Evolutionary conservation across 2,329 filamentous ascomycete species (phyloP), one percentile per base, ranked within the genome.

Genomic region (Penicillium sp.): DNA sequence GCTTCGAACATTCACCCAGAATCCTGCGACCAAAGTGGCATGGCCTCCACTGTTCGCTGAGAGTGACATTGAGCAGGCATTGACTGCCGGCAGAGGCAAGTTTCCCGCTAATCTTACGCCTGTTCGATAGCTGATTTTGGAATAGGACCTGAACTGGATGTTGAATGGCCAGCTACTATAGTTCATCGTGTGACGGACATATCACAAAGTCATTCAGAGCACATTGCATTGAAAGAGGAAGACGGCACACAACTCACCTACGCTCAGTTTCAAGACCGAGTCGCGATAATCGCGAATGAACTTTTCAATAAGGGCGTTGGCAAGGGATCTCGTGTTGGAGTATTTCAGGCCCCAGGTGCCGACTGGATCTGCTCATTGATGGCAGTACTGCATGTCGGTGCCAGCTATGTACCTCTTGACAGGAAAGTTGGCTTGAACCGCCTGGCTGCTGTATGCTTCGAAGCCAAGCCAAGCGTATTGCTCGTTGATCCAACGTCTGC

Each of bases 261-360:
- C 38, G n/a, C 13, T 3, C 41, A 60, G 2, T 52, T 73, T 50
- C 46, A 39, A 8, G 11, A 43, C 5, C 60, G 60, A 2, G 54
- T 64, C 8, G 37, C 67, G 6, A 39, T 41, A 4, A 69, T 73
- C 27, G 54, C 61, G 9, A 45, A 42, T 4, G 45, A 54, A 1
- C 41, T 71, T 4, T 4, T 39, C 4, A 39, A 16, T 2, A 34
- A 23, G 1, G 52, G 45, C 1, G 37, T 52, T 4, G 34, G 37
- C 1, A 3, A 15, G 1, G 60, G 54, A 0, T 51, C 50, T 7
- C 35, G 38, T 0, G 60, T 75, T 2, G 61, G 48, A 0, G 66
- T 75, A 2, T 65, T 70, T 32, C 62, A 66, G 25, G 34, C 67
- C 3, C 57, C 71, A 0, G 44, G 39, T 16, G 16, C 37, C 6